Percentiles rank a stretch among this genome's conserved stretches.
Conservation (phyloP, 2,329 filamentous ascomycete species). For the Pseudogymnoascus sp. region DNA sequence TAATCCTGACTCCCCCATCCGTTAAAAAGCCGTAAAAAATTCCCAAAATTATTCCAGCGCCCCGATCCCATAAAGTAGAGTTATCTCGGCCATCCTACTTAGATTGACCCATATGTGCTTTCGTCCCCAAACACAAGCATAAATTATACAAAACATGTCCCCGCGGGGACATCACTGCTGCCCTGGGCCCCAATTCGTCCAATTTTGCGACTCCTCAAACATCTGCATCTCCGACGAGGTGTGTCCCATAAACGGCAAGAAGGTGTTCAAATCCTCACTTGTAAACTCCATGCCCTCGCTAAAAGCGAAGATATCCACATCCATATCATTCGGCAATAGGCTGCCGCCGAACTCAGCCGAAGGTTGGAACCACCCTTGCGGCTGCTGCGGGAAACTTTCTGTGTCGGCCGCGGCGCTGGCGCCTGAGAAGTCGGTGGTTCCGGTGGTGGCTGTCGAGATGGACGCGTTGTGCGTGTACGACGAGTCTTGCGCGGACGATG, state of each 20-base stretch:
- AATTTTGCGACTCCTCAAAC: neutral
- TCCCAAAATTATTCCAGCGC: neutral
- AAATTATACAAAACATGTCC: neutral
- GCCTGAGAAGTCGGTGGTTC: neutral
- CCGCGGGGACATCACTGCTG: neutral
- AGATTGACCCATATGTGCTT: neutral
- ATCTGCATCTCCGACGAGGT: neutral
- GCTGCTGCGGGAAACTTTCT: neutral
- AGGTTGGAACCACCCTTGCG: neutral
- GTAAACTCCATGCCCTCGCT: slow-evolving; percentile 6
- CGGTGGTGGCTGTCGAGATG: neutral
- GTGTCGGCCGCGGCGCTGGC: neutral
- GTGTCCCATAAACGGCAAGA: neutral
- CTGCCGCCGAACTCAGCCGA: neutral
- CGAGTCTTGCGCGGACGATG: neutral
- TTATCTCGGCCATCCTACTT: neutral
- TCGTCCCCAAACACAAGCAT: neutral
- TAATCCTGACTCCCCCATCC: neutral
- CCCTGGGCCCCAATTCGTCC: neutral
- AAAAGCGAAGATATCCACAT: neutral
- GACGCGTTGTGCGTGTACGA: slow-evolving; percentile 6
- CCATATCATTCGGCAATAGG: slow-evolving; percentile 5
- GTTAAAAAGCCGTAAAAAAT: neutral
- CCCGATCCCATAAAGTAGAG: slow-evolving; percentile 2
- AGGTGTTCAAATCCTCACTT: neutral